Percentiles rank a stretch among this genome's conserved stretches.
These are phyloP conservation scores for Amphicarpaea edgeworthii DNA, from an alignment of 306 rosid species.

Conservation along the genomic window DNA sequence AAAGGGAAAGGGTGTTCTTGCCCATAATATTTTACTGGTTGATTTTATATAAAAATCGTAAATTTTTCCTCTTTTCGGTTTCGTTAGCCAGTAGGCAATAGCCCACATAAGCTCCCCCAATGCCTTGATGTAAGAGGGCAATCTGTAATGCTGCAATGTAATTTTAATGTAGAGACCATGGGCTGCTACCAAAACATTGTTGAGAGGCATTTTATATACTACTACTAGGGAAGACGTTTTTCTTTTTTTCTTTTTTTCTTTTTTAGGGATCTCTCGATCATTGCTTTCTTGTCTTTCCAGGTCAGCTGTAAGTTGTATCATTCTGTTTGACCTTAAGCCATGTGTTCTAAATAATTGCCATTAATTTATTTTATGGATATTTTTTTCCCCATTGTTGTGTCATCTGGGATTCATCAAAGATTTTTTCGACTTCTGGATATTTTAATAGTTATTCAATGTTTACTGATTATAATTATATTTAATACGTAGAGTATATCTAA, in stretches of 20 bases:
- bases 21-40: conserved; percentile 48
- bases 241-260: not conserved
- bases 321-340: conserved; percentile 48
- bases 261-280: conserved; percentile 45
- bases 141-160: conserved; percentile 48
- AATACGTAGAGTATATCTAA: not conserved
- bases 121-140: too few relatives aligned
- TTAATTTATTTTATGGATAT: conserved; percentile 46
- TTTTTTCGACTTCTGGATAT: not conserved
- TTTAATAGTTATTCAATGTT: not conserved
- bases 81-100: conserved; percentile 53
- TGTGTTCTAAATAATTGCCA: conserved; percentile 46
- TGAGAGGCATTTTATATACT: conserved; percentile 40
- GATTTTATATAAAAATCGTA: conserved; percentile 50
- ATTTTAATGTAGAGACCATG: conserved; percentile 50
- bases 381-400: not conserved
- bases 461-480: not conserved
- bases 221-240: conserved; percentile 39
- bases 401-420: not conserved
- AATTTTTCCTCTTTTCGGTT: conserved; percentile 39
- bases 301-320: conserved; percentile 58
- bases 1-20: conserved; percentile 51
- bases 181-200: conserved; percentile 49
- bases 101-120: too few relatives aligned
- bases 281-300: conserved; percentile 45